phyloP scores from a whole-genome alignment of 2,329 filamentous ascomycete genomes.

The Alternaria postmessia region DNA sequence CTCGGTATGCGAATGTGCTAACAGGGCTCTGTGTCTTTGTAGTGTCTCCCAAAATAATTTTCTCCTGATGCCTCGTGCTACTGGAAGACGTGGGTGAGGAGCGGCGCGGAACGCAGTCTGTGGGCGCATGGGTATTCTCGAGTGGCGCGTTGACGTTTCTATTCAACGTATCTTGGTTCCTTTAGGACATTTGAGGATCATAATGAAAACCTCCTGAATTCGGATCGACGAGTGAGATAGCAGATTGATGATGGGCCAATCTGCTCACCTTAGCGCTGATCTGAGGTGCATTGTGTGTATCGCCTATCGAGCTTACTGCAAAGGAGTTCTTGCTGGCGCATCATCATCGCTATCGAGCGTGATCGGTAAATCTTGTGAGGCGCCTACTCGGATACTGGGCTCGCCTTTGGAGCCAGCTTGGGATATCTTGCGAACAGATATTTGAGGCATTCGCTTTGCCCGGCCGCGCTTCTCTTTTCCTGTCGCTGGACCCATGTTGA shows the following conservation, averaged over 20 bases:
- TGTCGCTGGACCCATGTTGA: background rate
- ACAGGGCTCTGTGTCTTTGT: background rate
- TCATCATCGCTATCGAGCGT: constrained; percentile 22
- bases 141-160: background rate
- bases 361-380: constrained; percentile 15
- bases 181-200: background rate
- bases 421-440: background rate
- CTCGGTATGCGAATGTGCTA: background rate
- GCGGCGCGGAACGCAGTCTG: background rate
- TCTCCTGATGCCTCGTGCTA: background rate
- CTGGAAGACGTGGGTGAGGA: background rate
- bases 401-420: background rate
- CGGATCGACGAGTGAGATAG: background rate
- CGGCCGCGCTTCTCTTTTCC: constrained; percentile 3
- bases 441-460: background rate
- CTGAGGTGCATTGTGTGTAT: background rate
- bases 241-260: background rate
- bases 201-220: background rate
- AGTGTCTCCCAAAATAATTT: too few relatives aligned
- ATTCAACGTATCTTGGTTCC: background rate
- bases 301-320: background rate
- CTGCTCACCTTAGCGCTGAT: background rate
- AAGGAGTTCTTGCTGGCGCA: background rate
- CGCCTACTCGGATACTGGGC: constrained; percentile 2
- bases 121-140: background rate